A percentile compares a stretch with the other conserved stretches of the same genome.
phyloP scores from a whole-genome alignment of 2,329 filamentous ascomycete species.

The Colletotrichum musae region DNA sequence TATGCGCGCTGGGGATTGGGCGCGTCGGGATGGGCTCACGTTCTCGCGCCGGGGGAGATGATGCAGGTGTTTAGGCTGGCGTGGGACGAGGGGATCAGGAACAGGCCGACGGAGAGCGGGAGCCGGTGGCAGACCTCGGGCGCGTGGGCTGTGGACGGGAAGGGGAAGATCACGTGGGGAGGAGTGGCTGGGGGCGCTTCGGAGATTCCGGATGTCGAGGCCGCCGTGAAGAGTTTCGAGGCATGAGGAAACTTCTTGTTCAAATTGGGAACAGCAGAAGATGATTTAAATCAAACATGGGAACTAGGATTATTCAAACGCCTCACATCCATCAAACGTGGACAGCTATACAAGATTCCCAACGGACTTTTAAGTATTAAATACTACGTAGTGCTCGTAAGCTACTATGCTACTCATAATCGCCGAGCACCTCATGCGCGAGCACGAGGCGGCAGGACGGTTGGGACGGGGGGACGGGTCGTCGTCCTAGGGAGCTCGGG shows the following conservation, averaged over 20 bases:
- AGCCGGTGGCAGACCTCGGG: constrained; percentile 78
- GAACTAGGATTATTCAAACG: no score
- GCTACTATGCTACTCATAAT: no score
- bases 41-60: constrained; percentile 71
- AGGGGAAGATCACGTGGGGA: constrained; percentile 22
- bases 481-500: constrained; percentile 46
- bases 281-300: no score
- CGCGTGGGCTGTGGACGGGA: constrained; percentile 65
- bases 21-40: constrained; percentile 72
- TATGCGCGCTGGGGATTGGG: constrained; percentile 79
- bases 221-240: neutral
- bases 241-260: neutral
- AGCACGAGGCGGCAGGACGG: constrained; percentile 41
- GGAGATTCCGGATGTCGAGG: constrained; percentile 24
- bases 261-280: no score
- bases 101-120: constrained; percentile 75
- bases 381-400: no score
- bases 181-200: constrained; percentile 15
- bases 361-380: no score
- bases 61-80: constrained; percentile 71
- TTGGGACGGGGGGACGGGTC: constrained; percentile 43
- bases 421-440: neutral
- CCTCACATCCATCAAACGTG: no score
- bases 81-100: constrained; percentile 76
- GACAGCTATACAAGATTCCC: no score